phyloP scores from a whole-genome alignment of 2,329 filamentous ascomycete species.

The Exophiala aquamarina region DNA sequence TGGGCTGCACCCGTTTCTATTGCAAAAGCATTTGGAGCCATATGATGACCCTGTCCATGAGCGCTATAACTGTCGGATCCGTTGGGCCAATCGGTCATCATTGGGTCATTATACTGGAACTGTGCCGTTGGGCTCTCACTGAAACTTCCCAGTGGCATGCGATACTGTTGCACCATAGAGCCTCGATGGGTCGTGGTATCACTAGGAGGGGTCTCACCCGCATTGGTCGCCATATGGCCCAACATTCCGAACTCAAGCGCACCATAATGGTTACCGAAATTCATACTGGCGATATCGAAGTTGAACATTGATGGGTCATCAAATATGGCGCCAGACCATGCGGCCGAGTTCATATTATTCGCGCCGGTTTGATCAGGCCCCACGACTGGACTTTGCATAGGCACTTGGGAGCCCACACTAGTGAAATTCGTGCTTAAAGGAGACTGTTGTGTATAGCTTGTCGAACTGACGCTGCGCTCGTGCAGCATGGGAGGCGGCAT shows the following conservation, averaged over 20 bases:
- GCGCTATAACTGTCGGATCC: slow-evolving; percentile 39
- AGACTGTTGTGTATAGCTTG: slow-evolving; percentile 67
- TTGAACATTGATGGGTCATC: slow-evolving; percentile 93
- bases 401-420: slow-evolving; percentile 46
- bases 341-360: slow-evolving; percentile 15
- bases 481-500: slow-evolving; percentile 47
- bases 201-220: slow-evolving; percentile 73
- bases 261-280: slow-evolving; percentile 95
- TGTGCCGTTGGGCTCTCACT: slow-evolving; percentile 46
- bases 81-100: slow-evolving; percentile 47
- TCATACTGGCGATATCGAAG: slow-evolving; percentile 89
- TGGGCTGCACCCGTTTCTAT: slow-evolving; percentile 59
- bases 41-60: slow-evolving; percentile 27
- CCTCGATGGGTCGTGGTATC: slow-evolving; percentile 55
- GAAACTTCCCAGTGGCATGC: slow-evolving; percentile 38
- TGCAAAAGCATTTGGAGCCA: slow-evolving; percentile 58
- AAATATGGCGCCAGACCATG: slow-evolving; percentile 64
- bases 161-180: slow-evolving; percentile 45
- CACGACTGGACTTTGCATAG: slow-evolving; percentile 40
- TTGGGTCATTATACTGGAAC: slow-evolving; percentile 44
- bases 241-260: slow-evolving; percentile 95
- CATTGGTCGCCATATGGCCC: slow-evolving; percentile 90
- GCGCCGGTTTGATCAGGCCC: slow-evolving; percentile 38
- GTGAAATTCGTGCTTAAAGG: slow-evolving; percentile 72
- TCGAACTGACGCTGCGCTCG: slow-evolving; percentile 42